A percentile compares a stretch with the other conserved stretches of the same genome.
Evolutionary conservation across 768 basidiomycete species (phyloP).

Genomic region (Tulasnella sp.): DNA sequence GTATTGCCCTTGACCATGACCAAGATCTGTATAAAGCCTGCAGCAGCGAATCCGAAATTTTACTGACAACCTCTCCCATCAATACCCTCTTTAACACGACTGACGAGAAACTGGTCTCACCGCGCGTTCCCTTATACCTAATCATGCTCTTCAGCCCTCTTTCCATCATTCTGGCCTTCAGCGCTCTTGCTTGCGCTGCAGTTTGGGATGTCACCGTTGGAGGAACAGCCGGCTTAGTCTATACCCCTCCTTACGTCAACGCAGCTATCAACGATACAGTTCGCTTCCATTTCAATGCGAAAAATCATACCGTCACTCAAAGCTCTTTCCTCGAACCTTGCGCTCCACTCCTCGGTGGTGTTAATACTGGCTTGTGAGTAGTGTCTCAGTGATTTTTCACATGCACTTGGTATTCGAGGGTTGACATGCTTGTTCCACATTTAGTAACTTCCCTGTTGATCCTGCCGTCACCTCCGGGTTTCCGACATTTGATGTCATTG

Average conservation of each 20-base stretch:
- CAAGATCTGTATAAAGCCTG: too few relatives aligned
- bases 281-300: slow-evolving; percentile 41
- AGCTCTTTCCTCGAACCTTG: slow-evolving; percentile 44
- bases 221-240: slow-evolving; percentile 12
- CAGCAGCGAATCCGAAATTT: too few relatives aligned
- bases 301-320: slow-evolving; percentile 49
- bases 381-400: slow-evolving; percentile 17
- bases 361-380: slow-evolving; percentile 49
- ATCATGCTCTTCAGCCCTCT: too few relatives aligned
- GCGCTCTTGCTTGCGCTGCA: not conserved
- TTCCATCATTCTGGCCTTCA: too few relatives aligned
- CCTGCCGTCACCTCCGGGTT: slow-evolving; percentile 30
- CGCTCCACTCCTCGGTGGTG: slow-evolving; percentile 31
- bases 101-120: too few relatives aligned
- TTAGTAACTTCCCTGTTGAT: slow-evolving; percentile 31
- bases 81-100: too few relatives aligned
- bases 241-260: slow-evolving; percentile 9
- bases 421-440: slow-evolving; percentile 26
- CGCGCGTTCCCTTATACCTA: too few relatives aligned
- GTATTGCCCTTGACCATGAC: too few relatives aligned
- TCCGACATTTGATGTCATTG: slow-evolving; percentile 2
- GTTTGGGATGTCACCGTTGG: slow-evolving; percentile 14
- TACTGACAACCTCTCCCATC: too few relatives aligned
- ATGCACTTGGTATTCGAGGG: slow-evolving; percentile 44
- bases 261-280: slow-evolving; percentile 36